phyloP scores from a whole-genome alignment of 2,329 filamentous ascomycete species.

The Fusarium sp. region DNA sequence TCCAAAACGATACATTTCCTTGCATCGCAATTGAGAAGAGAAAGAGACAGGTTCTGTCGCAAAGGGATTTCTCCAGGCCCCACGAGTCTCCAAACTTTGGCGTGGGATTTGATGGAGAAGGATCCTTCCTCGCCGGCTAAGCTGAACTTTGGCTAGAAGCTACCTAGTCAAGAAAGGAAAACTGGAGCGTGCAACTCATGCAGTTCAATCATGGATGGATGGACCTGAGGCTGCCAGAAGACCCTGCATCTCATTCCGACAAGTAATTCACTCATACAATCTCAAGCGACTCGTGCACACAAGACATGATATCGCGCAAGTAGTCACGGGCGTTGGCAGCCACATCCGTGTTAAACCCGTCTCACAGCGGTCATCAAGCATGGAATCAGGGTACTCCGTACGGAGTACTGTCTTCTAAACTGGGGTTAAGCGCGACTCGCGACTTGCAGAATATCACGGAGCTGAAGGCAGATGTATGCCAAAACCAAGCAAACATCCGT shows the following conservation, averaged over 20 bases:
- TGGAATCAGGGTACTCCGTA: slow-evolving; percentile 1
- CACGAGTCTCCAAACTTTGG: slow-evolving; percentile 36
- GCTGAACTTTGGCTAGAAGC: slow-evolving; percentile 10
- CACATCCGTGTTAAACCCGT: slow-evolving; percentile 13
- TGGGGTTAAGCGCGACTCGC: slow-evolving; percentile 17
- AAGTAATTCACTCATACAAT: slow-evolving; percentile 50
- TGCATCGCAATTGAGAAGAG: slow-evolving; percentile 14
- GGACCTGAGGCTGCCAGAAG: slow-evolving; percentile 41
- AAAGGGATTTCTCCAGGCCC: slow-evolving; percentile 28
- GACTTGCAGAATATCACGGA: slow-evolving; percentile 22
- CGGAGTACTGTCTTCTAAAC: slow-evolving; percentile 1
- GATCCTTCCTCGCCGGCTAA: slow-evolving; percentile 32
- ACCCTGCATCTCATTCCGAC: slow-evolving; percentile 42
- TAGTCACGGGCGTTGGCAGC: slow-evolving; percentile 16
- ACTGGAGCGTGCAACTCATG: slow-evolving; percentile 29
- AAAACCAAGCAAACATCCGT: background rate
- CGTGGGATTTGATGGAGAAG: slow-evolving; percentile 33
- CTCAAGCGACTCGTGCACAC: slow-evolving; percentile 9
- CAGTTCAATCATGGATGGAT: slow-evolving; percentile 27
- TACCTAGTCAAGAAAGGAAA: slow-evolving; percentile 25
- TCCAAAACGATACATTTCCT: slow-evolving; percentile 16
- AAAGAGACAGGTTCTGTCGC: slow-evolving; percentile 19
- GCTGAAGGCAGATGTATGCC: slow-evolving; percentile 18
- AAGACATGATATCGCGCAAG: slow-evolving; percentile 21
- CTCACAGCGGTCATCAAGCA: slow-evolving; percentile 2